Percentiles rank a stretch among this genome's conserved stretches.
phyloP scores from a whole-genome alignment of 768 basidiomycete genomes.

The Lactifluus piperatus region DNA sequence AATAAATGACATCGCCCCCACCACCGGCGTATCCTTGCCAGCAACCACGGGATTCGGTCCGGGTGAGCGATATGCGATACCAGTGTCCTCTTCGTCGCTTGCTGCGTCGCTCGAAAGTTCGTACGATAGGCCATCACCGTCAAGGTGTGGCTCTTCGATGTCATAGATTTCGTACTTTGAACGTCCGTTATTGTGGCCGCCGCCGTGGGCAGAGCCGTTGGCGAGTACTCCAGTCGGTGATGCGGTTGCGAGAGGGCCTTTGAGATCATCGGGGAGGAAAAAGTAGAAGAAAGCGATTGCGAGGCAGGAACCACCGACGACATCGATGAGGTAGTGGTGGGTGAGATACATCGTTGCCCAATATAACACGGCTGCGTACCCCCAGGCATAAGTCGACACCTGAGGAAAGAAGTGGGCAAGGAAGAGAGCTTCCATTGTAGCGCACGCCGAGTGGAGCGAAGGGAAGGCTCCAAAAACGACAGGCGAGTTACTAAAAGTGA shows the following conservation, averaged over 20 bases:
- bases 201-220: conserved; percentile 13
- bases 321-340: conserved; percentile 98
- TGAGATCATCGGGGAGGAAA: conserved; percentile 76
- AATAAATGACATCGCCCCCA: conserved; percentile 31
- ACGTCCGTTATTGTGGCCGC: conserved; percentile 26
- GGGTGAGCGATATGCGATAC: conserved; percentile 66
- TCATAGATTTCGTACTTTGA: conserved; percentile 76
- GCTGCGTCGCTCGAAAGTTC: conserved; percentile 42
- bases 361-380: conserved; percentile 78
- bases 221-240: conserved; percentile 40
- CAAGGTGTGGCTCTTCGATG: conserved; percentile 47
- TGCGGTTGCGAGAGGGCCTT: conserved; percentile 42
- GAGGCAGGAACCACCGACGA: conserved; percentile 88
- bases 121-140: conserved; percentile 41
- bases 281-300: conserved; percentile 82
- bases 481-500: conserved; percentile 77
- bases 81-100: conserved; percentile 59
- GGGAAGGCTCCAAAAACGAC: conserved; percentile 98
- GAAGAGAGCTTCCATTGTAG: conserved; percentile 89
- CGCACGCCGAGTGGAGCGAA: conserved; percentile 82
- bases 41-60: conserved; percentile 13
- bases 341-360: conserved; percentile 99
- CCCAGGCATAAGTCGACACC: conserved; percentile 60
- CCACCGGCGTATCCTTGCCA: conserved; percentile 22
- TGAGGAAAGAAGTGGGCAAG: conserved; percentile 91